A percentile compares a stretch with the other conserved stretches of the same genome.
These are phyloP conservation scores for Hymenoscyphus fraxineus DNA, from an alignment of 2,329 filamentous ascomycete genomes.

Conservation along the genomic window DNA sequence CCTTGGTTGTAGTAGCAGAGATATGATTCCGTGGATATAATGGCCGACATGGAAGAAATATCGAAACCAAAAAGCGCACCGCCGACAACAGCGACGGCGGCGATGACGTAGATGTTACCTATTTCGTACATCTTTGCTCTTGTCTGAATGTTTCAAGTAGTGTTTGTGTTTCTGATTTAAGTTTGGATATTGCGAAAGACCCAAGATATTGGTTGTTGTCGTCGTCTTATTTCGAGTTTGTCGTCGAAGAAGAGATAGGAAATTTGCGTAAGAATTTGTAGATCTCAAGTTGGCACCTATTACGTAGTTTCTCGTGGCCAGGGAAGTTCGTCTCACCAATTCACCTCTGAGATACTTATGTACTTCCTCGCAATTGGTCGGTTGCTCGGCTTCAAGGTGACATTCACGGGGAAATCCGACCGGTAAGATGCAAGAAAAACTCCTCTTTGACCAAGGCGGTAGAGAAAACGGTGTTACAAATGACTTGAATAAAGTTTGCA, in stretches of 20 bases:
- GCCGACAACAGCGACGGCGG: slow-evolving; percentile 34
- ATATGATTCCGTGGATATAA: slow-evolving; percentile 50
- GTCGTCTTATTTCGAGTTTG: neutral
- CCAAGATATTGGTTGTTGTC: neutral
- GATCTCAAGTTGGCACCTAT: neutral
- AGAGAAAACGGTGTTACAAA: neutral
- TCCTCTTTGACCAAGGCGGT: neutral
- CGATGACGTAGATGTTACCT: slow-evolving; percentile 33
- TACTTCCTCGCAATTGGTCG: neutral
- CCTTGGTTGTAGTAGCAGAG: slow-evolving; percentile 48
- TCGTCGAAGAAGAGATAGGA: neutral
- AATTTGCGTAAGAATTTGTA: neutral
- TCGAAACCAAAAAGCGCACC: slow-evolving; percentile 44
- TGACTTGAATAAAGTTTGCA: neutral
- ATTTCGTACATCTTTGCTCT: slow-evolving; percentile 22
- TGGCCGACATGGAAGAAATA: slow-evolving; percentile 55
- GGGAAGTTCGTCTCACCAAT: neutral
- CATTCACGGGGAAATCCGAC: neutral
- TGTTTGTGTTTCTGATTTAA: neutral
- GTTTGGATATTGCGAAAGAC: neutral
- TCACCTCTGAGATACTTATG: neutral
- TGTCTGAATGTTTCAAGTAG: neutral
- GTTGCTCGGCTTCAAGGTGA: neutral
- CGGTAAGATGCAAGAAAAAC: neutral
- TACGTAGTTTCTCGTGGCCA: neutral